phyloP scores from a whole-genome alignment of 306 rosid species.

The Prunus kanzakura region DNA sequence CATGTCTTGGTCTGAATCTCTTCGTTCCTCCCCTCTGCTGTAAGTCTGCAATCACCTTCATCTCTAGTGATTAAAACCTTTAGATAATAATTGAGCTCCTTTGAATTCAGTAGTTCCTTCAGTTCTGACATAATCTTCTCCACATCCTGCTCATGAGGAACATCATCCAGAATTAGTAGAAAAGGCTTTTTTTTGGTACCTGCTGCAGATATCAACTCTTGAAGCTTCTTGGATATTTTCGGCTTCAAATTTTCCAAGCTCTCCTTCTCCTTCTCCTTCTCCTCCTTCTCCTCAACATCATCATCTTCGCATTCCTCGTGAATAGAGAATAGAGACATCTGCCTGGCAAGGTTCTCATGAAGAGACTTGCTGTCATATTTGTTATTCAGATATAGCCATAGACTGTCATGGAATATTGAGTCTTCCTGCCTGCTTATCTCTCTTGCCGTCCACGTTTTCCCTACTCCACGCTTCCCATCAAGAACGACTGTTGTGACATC shows the following conservation, averaged over 20 bases:
- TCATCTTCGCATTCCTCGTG: constrained; percentile 19
- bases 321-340: constrained; percentile 7
- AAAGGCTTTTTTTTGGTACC: background rate
- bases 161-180: constrained; percentile 29
- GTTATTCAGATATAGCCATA: constrained; percentile 24
- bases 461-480: constrained; percentile 23
- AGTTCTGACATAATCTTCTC: background rate
- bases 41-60: background rate
- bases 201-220: background rate
- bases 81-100: background rate
- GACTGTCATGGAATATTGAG: background rate
- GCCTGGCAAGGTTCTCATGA: background rate
- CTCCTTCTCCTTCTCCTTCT: background rate
- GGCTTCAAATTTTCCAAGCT: background rate
- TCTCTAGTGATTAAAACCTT: constrained; percentile 28
- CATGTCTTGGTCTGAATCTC: background rate
- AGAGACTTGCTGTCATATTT: constrained; percentile 1
- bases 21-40: background rate
- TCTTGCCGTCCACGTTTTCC: constrained; percentile 28
- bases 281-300: background rate
- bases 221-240: background rate
- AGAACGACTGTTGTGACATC: constrained; percentile 3
- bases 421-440: background rate
- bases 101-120: background rate
- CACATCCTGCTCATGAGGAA: background rate